Evolutionary conservation across 495 filamentous ascomycete genomes (phyloP).

Genomic region (Aspergillus sparsus): DNA sequence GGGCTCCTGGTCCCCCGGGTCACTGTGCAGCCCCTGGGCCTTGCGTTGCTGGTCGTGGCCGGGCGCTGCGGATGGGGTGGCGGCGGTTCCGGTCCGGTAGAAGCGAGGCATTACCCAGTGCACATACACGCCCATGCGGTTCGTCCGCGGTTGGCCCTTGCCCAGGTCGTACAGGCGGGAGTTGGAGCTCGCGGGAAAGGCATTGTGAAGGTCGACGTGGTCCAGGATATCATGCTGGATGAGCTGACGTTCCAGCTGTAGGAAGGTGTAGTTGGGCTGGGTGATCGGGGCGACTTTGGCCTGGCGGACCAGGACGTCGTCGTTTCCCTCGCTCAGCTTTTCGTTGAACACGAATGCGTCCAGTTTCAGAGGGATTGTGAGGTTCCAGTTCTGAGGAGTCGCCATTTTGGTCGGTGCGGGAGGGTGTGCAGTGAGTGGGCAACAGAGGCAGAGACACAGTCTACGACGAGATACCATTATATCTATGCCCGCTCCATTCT

Average conservation of each 20-base stretch:
- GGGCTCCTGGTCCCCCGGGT: conserved; percentile 13
- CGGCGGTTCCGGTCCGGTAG: conserved; percentile 41
- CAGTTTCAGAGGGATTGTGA: conserved; percentile 37
- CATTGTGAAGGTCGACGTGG: conserved; percentile 45
- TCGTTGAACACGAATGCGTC: conserved; percentile 48
- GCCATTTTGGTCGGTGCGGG: not conserved
- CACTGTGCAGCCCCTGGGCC: conserved; percentile 9
- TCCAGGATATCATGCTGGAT: conserved; percentile 46
- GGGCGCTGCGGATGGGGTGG: conserved; percentile 8
- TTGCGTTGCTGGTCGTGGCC: conserved; percentile 6
- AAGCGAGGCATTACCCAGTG: conserved; percentile 53
- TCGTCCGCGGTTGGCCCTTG: conserved; percentile 13
- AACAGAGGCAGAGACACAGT: not conserved
- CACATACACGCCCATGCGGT: conserved; percentile 52
- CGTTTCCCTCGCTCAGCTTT: conserved; percentile 24
- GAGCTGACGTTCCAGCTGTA: conserved; percentile 39
- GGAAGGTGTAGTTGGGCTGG: conserved; percentile 56
- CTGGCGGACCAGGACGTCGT: conserved; percentile 3
- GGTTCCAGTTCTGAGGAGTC: not conserved
- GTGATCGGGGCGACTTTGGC: conserved; percentile 52
- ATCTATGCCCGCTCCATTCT: not conserved
- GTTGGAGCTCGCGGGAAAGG: conserved; percentile 39
- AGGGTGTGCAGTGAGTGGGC: not conserved
- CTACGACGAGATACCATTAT: not conserved
- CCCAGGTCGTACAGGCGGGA: conserved; percentile 47